Conservation (phyloP, 2,329 filamentous ascomycete species). For the Colletotrichum chrysophilum region DNA sequence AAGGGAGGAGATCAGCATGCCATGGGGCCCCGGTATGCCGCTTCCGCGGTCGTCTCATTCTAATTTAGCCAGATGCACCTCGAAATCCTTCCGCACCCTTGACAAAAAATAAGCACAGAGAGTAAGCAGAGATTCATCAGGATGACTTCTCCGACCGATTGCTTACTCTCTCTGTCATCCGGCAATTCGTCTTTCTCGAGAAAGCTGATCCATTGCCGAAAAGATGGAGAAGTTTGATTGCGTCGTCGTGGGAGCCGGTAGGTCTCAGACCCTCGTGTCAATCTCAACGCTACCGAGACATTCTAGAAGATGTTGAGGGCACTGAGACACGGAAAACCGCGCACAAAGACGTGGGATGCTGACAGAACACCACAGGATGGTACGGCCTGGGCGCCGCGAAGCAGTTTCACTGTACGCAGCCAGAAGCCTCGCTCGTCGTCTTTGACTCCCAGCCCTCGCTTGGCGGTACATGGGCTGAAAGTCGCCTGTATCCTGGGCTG, state of each 20-base stretch:
- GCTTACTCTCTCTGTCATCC: background rate
- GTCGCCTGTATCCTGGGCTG: slow-evolving; percentile 71
- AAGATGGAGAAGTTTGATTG: slow-evolving; percentile 50
- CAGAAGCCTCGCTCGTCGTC: slow-evolving; percentile 58
- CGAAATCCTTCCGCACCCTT: background rate
- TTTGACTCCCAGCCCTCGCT: slow-evolving; percentile 62
- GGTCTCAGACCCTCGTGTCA: slow-evolving; percentile 23
- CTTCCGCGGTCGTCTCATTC: background rate
- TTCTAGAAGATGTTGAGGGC: background rate
- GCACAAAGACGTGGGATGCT: background rate
- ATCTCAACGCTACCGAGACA: background rate
- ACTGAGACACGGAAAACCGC: background rate
- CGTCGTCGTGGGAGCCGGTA: slow-evolving; percentile 59
- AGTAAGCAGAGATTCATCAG: background rate
- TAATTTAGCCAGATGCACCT: background rate
- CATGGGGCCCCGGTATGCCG: background rate
- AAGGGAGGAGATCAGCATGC: background rate
- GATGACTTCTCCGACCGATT: background rate
- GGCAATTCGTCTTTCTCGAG: background rate
- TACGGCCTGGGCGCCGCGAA: slow-evolving; percentile 66
- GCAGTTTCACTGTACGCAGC: slow-evolving; percentile 64
- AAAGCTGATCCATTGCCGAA: background rate
- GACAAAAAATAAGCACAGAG: background rate
- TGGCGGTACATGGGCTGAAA: slow-evolving; percentile 73
- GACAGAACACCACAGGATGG: slow-evolving; percentile 39